These are phyloP conservation scores for Ascobolus immersus DNA, from an alignment of 495 filamentous ascomycete species.

Conservation along the genomic window DNA sequence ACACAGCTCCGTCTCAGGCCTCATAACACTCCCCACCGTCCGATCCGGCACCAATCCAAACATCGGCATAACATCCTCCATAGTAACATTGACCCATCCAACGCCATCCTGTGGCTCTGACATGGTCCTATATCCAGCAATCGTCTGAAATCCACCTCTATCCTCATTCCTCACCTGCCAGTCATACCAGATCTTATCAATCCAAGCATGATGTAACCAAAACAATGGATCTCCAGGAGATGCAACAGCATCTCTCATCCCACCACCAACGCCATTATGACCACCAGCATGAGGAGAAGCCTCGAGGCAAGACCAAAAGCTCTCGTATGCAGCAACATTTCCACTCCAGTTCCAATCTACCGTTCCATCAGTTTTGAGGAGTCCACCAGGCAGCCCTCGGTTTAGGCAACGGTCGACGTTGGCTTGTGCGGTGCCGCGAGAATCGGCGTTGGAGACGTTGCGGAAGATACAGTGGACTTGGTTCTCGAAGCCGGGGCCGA, in stretches of 20 bases:
- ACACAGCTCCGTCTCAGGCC: not conserved
- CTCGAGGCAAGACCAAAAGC: conserved; percentile 20
- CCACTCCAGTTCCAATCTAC: too few species aligned
- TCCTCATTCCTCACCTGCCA: conserved; percentile 21
- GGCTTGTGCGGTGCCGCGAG: conserved; percentile 10
- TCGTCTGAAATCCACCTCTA: conserved; percentile 12
- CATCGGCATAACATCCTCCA: conserved; percentile 3
- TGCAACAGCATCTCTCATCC: conserved; percentile 6
- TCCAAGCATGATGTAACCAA: conserved; percentile 25
- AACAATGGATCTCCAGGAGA: conserved; percentile 21
- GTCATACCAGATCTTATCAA: conserved; percentile 25
- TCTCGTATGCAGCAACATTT: conserved; percentile 15
- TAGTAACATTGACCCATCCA: not conserved
- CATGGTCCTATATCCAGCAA: conserved; percentile 13
- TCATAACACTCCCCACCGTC: not conserved
- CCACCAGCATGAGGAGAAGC: conserved; percentile 18
- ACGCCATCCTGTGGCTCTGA: not conserved
- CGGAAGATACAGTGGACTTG: not conserved
- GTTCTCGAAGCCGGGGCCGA: not conserved
- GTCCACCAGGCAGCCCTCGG: conserved; percentile 8
- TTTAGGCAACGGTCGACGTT: conserved; percentile 18
- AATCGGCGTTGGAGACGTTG: not conserved
- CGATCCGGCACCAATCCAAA: conserved; percentile 1
- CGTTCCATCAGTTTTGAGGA: too few species aligned
- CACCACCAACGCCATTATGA: conserved; percentile 19